Conservation (phyloP, 768 basidiomycete species). For the Psilocybe subaeruginosa region DNA sequence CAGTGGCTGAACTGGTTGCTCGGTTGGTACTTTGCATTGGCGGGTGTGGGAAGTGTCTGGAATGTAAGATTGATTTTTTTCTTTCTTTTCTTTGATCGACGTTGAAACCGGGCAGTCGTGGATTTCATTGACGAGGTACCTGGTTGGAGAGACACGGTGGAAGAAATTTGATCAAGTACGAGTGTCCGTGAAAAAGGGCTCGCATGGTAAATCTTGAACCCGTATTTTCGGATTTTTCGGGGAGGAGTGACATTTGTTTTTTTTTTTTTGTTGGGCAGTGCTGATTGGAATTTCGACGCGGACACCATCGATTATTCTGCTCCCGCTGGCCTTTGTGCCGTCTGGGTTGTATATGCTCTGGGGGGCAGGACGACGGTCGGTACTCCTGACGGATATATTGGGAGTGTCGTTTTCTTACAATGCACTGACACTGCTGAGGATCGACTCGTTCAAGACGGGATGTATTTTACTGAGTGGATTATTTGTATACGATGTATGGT, state of each 20-base stretch:
- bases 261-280: background rate
- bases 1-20: constrained; percentile 85
- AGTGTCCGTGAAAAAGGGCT: constrained; percentile 47
- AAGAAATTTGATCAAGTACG: constrained; percentile 52
- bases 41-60: constrained; percentile 70
- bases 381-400: constrained; percentile 74
- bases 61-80: constrained; percentile 45
- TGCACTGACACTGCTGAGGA: constrained; percentile 74
- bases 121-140: constrained; percentile 51
- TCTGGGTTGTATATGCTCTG: constrained; percentile 65
- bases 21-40: constrained; percentile 73
- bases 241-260: background rate
- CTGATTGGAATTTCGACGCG: constrained; percentile 47
- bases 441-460: constrained; percentile 92
- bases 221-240: background rate
- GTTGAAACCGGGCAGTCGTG: constrained; percentile 39
- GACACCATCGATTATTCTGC: constrained; percentile 57
- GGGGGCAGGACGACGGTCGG: constrained; percentile 52
- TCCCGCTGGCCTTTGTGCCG: constrained; percentile 65
- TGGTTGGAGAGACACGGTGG: constrained; percentile 59
- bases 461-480: constrained; percentile 80
- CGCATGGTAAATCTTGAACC: constrained; percentile 39
- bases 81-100: too few species aligned
- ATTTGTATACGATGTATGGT: constrained; percentile 94
- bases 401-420: constrained; percentile 82